Evolutionary conservation across 1,284 basidiomycete genomes (phyloP).

Genomic region (Tilletia indica): DNA sequence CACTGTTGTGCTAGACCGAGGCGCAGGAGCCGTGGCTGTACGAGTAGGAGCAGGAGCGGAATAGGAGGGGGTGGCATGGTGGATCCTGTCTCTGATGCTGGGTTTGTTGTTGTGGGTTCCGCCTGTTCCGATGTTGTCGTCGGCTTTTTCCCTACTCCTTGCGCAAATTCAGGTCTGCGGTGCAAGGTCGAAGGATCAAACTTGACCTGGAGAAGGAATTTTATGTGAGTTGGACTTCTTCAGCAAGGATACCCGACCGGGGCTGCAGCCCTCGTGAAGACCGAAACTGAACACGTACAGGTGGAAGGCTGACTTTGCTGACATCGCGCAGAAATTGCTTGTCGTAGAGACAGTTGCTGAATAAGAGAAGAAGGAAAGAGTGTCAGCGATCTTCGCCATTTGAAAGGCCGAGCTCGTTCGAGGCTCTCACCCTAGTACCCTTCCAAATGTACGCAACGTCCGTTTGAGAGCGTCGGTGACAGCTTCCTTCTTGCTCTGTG

Average conservation of each 20-base stretch:
- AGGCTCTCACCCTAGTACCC: slow-evolving; percentile 69
- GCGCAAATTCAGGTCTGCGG: slow-evolving; percentile 30
- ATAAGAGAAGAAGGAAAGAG: neutral
- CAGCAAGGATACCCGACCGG: neutral
- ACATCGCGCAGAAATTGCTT: slow-evolving; percentile 81
- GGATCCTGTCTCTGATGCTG: neutral
- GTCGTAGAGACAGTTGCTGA: slow-evolving; percentile 84
- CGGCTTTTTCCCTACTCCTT: neutral
- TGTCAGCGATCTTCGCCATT: too few relatives aligned
- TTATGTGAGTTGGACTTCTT: too few relatives aligned
- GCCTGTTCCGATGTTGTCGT: neutral
- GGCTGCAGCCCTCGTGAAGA: neutral
- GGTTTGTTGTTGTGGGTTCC: neutral
- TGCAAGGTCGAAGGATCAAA: slow-evolving; percentile 38
- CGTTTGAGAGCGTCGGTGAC: slow-evolving; percentile 92
- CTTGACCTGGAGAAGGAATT: slow-evolving; percentile 20
- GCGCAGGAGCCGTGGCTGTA: too few relatives aligned
- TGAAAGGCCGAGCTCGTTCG: neutral
- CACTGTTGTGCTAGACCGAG: too few relatives aligned
- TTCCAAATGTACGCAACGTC: slow-evolving; percentile 85
- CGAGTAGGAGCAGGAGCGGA: too few relatives aligned
- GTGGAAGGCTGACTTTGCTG: slow-evolving; percentile 72
- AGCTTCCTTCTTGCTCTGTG: slow-evolving; percentile 92
- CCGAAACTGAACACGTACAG: slow-evolving; percentile 61
- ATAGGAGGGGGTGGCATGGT: neutral